A percentile compares a stretch with the other conserved stretches of the same genome.
phyloP scores from a whole-genome alignment of 495 filamentous ascomycete genomes.

The Pseudoneurospora amorphoporcata region DNA sequence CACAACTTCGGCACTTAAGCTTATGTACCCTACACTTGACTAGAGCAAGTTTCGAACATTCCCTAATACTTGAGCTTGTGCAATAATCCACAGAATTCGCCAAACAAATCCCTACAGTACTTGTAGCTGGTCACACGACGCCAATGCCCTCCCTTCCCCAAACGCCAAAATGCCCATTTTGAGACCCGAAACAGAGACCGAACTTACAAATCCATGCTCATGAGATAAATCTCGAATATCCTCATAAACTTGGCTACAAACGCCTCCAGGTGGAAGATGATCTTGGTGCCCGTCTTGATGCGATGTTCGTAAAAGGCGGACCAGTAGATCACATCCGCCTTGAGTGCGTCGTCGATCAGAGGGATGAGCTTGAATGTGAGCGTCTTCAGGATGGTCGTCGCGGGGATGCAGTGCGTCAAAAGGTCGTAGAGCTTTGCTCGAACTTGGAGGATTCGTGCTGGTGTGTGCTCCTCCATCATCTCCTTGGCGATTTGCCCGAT shows the following conservation, averaged over 20 bases:
- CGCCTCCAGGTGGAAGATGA: slow-evolving; percentile 95
- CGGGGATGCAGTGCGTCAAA: slow-evolving; percentile 90
- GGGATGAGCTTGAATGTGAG: slow-evolving; percentile 86
- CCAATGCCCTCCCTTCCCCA: slow-evolving; percentile 1
- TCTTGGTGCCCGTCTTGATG: slow-evolving; percentile 81
- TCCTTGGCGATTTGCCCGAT: slow-evolving; percentile 80
- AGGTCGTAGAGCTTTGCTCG: slow-evolving; percentile 91
- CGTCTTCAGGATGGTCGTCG: slow-evolving; percentile 85
- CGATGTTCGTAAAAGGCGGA: slow-evolving; percentile 94
- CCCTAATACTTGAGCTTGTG: background rate
- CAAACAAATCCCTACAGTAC: background rate
- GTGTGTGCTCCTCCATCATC: slow-evolving; percentile 83
- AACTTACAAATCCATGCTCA: slow-evolving; percentile 67
- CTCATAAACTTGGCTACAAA: slow-evolving; percentile 99
- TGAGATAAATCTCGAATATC: slow-evolving; percentile 82
- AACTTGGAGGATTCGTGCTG: slow-evolving; percentile 73
- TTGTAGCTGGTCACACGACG: background rate
- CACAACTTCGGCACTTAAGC: background rate
- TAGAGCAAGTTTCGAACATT: background rate
- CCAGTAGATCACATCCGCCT: slow-evolving; percentile 90
- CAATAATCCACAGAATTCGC: background rate
- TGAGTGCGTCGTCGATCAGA: slow-evolving; percentile 76
- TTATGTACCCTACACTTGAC: background rate
- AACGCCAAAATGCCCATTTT: background rate
- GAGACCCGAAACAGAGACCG: background rate